phyloP scores from a whole-genome alignment of 768 basidiomycete species.

The Tricholoma flavovirens region DNA sequence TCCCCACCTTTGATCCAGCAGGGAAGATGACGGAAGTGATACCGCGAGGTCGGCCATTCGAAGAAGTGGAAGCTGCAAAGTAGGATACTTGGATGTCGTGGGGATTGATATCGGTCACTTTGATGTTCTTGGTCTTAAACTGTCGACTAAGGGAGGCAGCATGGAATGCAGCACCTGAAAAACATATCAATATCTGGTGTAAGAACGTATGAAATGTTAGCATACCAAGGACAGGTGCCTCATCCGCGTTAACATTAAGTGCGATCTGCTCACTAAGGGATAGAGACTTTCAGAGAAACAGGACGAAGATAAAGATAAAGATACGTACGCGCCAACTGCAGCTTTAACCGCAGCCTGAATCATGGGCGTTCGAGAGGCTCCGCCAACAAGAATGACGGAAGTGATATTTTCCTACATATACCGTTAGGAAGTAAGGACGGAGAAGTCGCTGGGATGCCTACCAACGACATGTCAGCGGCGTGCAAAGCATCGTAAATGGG shows the following conservation, averaged over 20 bases:
- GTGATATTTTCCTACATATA: slow-evolving; percentile 66
- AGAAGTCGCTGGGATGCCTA: slow-evolving; percentile 24
- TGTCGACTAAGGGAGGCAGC: slow-evolving; percentile 84
- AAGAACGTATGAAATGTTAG: not conserved
- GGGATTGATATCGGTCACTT: slow-evolving; percentile 64
- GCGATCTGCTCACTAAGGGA: slow-evolving; percentile 70
- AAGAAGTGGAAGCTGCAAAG: slow-evolving; percentile 51
- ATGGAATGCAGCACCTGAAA: slow-evolving; percentile 73
- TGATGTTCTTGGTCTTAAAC: slow-evolving; percentile 94
- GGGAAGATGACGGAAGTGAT: slow-evolving; percentile 79
- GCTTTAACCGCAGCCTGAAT: slow-evolving; percentile 76
- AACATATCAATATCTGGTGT: slow-evolving; percentile 5
- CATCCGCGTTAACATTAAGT: slow-evolving; percentile 94
- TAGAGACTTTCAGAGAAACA: not conserved
- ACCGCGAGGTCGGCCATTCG: slow-evolving; percentile 50
- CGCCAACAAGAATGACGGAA: slow-evolving; percentile 92
- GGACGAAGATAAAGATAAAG: not conserved
- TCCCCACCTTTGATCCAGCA: slow-evolving; percentile 65
- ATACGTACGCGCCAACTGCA: slow-evolving; percentile 70
- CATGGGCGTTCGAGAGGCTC: slow-evolving; percentile 86
- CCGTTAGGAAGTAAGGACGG: not conserved
- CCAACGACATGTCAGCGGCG: slow-evolving; percentile 61
- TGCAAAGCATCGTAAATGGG: slow-evolving; percentile 73
- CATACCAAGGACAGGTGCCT: slow-evolving; percentile 84
- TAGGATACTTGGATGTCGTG: slow-evolving; percentile 81